These are phyloP conservation scores for Fagopyrum tataricum DNA, from an alignment of 148 eudicot genomes.

Conservation along the genomic window DNA sequence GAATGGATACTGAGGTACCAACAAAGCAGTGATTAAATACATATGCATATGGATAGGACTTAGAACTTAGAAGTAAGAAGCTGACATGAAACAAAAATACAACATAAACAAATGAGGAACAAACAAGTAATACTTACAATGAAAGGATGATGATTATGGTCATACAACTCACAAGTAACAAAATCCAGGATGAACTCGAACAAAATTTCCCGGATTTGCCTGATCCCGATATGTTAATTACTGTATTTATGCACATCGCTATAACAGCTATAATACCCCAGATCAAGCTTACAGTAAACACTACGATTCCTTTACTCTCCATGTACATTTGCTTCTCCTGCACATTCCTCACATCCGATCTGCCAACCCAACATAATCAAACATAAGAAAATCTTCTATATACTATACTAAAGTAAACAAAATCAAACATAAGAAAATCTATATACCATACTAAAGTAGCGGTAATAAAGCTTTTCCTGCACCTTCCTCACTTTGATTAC, in stretches of 20 bases:
- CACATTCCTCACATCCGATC: slow-evolving; percentile 65
- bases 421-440: too few relatives aligned
- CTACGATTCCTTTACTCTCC: slow-evolving; percentile 80
- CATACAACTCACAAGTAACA: slow-evolving; percentile 54
- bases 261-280: slow-evolving; percentile 55
- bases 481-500: too few relatives aligned
- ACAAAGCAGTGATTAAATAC: neutral
- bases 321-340: slow-evolving; percentile 56
- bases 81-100: neutral
- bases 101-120: neutral
- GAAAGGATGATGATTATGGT: slow-evolving; percentile 49
- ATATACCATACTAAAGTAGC: too few relatives aligned
- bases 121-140: slow-evolving; percentile 29
- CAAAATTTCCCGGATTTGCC: slow-evolving; percentile 79
- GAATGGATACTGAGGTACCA: neutral
- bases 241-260: slow-evolving; percentile 36
- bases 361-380: slow-evolving; percentile 21
- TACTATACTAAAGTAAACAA: too few relatives aligned
- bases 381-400: neutral
- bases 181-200: slow-evolving; percentile 65
- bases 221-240: slow-evolving; percentile 37
- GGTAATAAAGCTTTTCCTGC: too few relatives aligned
- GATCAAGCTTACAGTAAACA: slow-evolving; percentile 51
- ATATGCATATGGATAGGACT: neutral
- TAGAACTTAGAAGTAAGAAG: neutral